A percentile compares a stretch with the other conserved stretches of the same genome.
Evolutionary conservation across 345 rosid genomes (phyloP).

Genomic region (Syzygium aromaticum): DNA sequence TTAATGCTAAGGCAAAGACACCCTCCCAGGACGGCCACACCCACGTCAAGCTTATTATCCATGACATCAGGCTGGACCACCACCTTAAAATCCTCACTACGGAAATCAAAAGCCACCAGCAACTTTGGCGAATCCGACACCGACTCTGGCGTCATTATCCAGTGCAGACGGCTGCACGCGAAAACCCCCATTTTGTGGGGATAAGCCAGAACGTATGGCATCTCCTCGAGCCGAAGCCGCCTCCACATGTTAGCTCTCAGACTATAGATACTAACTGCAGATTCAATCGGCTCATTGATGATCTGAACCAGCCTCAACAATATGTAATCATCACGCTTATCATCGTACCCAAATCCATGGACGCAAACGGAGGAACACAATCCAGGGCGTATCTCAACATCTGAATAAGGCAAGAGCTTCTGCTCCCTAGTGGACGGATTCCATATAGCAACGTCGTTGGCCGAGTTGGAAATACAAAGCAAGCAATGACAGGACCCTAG

Average conservation of each 20-base stretch:
- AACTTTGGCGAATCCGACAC: neutral
- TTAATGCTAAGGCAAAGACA: constrained; percentile 10
- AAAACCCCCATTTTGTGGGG: constrained; percentile 24
- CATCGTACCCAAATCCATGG: constrained; percentile 34
- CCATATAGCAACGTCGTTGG: constrained; percentile 13
- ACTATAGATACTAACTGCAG: constrained; percentile 25
- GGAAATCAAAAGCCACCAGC: constrained; percentile 18
- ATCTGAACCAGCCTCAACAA: constrained; percentile 22
- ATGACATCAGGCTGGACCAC: constrained; percentile 11
- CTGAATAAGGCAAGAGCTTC: constrained; percentile 3
- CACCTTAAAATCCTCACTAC: neutral
- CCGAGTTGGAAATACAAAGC: constrained; percentile 15
- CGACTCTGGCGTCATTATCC: constrained; percentile 13
- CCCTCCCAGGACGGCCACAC: constrained; percentile 13
- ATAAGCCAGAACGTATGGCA: constrained; percentile 15
- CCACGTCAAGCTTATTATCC: constrained; percentile 1
- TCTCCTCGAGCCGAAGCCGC: neutral
- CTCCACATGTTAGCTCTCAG: constrained; percentile 23
- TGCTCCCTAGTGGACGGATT: constrained; percentile 16
- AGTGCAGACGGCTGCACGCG: constrained; percentile 23
- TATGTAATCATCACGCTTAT: constrained; percentile 16
- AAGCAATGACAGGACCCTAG: constrained; percentile 32
- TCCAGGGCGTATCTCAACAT: neutral
- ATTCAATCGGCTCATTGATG: neutral
- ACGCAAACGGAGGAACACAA: constrained; percentile 10